Conservation (phyloP, 352 stramenopile genomes). For the Globisporangium nagaii region DNA sequence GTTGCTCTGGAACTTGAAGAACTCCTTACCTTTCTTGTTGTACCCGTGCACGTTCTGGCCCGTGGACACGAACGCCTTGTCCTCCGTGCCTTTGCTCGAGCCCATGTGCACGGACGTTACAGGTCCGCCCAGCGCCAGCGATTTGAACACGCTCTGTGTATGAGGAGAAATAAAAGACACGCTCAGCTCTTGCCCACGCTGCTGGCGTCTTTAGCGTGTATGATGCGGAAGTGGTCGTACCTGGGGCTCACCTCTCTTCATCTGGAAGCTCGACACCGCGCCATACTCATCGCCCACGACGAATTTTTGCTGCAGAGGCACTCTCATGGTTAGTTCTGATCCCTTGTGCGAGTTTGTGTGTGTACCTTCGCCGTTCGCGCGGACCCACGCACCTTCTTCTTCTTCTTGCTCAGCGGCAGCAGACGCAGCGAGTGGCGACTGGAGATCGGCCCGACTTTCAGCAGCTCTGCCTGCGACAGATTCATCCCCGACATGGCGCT, state of each 20-base stretch:
- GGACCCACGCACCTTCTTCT: slow-evolving; percentile 60
- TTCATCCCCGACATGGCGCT: slow-evolving; percentile 38
- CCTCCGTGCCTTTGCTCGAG: slow-evolving; percentile 60
- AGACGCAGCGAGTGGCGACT: slow-evolving; percentile 72
- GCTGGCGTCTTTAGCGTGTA: neutral
- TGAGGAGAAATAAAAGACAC: neutral
- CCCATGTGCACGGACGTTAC: slow-evolving; percentile 72
- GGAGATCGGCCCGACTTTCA: slow-evolving; percentile 75
- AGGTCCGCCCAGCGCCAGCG: slow-evolving; percentile 37
- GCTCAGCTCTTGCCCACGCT: neutral
- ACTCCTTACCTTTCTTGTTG: slow-evolving; percentile 85
- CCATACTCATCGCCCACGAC: slow-evolving; percentile 82
- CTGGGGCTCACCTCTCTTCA: slow-evolving; percentile 78
- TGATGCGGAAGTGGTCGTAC: slow-evolving; percentile 11
- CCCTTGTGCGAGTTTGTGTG: too few species aligned
- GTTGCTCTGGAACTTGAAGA: slow-evolving; percentile 86
- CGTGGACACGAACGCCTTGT: slow-evolving; percentile 69
- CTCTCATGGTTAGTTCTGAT: neutral
- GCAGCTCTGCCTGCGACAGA: slow-evolving; percentile 66
- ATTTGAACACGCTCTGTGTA: slow-evolving; percentile 60
- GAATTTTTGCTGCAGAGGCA: slow-evolving; percentile 73
- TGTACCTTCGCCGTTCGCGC: neutral
- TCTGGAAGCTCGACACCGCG: slow-evolving; percentile 75
- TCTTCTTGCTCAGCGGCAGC: slow-evolving; percentile 82
- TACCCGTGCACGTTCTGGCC: slow-evolving; percentile 66